Evolutionary conservation across 441 rosid genomes (phyloP).

Genomic region (Arabidopsis hybrid): DNA sequence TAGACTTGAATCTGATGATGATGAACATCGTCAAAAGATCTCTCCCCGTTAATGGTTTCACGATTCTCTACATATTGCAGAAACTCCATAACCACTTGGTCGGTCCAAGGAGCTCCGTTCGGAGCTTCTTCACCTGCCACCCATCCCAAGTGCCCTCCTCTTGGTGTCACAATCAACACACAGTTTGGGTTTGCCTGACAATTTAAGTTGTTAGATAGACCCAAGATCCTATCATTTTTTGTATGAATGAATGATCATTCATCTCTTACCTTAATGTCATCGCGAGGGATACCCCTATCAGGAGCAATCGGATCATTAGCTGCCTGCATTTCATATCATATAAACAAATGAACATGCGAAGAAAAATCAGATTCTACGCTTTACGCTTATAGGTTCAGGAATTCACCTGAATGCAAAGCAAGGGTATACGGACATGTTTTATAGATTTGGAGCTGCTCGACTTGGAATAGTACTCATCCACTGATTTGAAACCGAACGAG

Average conservation of each 20-base stretch:
- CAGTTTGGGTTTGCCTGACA: slow-evolving; percentile 77
- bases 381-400: not conserved
- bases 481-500: slow-evolving; percentile 89
- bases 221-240: not conserved
- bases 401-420: slow-evolving; percentile 89
- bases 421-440: slow-evolving; percentile 63
- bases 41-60: slow-evolving; percentile 27
- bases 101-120: slow-evolving; percentile 86
- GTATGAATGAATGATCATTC: slow-evolving; percentile 2
- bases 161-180: slow-evolving; percentile 79
- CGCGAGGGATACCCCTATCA: slow-evolving; percentile 71
- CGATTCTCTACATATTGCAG: slow-evolving; percentile 65
- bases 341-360: not conserved
- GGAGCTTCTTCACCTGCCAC: slow-evolving; percentile 81
- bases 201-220: slow-evolving; percentile 29
- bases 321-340: slow-evolving; percentile 57
- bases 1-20: slow-evolving; percentile 41
- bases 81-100: slow-evolving; percentile 76
- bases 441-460: slow-evolving; percentile 74
- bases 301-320: slow-evolving; percentile 92
- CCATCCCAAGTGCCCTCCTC: slow-evolving; percentile 96
- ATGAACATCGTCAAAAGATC: slow-evolving; percentile 28
- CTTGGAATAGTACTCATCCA: slow-evolving; percentile 81
- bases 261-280: slow-evolving; percentile 71
- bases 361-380: not conserved